Conservation (phyloP, 306 rosid species). For the Astragalus glycyphyllos region DNA sequence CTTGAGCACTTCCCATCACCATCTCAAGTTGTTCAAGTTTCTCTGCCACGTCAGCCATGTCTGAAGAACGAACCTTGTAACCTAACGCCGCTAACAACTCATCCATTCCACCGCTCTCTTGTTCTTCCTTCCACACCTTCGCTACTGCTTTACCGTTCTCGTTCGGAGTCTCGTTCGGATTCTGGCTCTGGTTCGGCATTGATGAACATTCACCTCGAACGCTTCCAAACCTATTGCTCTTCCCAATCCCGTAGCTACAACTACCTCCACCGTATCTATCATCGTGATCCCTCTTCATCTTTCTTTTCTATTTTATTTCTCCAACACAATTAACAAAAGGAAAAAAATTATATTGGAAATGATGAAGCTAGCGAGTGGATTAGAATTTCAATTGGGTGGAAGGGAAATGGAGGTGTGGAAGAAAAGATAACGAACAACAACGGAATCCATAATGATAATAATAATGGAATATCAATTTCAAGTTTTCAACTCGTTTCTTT, state of each 20-base stretch:
- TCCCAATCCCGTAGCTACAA: conserved; percentile 33
- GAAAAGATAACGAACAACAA: conserved; percentile 71
- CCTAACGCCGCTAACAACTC: conserved; percentile 74
- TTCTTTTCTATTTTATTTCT: neutral
- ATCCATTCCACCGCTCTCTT: conserved; percentile 56
- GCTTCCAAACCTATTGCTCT: neutral
- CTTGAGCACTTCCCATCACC: conserved; percentile 72
- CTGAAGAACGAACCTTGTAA: conserved; percentile 70
- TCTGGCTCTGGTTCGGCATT: conserved; percentile 36
- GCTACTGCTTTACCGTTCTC: conserved; percentile 37
- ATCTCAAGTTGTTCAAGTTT: conserved; percentile 81
- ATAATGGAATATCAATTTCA: conserved; percentile 44
- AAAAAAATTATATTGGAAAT: neutral
- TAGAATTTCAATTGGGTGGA: neutral
- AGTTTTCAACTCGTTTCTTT: neutral
- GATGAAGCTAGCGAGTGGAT: neutral
- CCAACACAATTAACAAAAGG: neutral
- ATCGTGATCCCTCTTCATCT: conserved; percentile 67
- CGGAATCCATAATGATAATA: conserved; percentile 46
- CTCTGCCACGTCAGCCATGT: conserved; percentile 83
- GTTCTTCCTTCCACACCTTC: conserved; percentile 60
- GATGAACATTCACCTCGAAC: conserved; percentile 49
- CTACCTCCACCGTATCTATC: conserved; percentile 20
- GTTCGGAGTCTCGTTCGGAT: conserved; percentile 10
- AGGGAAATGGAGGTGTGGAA: conserved; percentile 27